Evolutionary conservation across 1,284 basidiomycete genomes (phyloP), one percentile per base, ranked within the genome.

Genomic region (Irpex sp.): DNA sequence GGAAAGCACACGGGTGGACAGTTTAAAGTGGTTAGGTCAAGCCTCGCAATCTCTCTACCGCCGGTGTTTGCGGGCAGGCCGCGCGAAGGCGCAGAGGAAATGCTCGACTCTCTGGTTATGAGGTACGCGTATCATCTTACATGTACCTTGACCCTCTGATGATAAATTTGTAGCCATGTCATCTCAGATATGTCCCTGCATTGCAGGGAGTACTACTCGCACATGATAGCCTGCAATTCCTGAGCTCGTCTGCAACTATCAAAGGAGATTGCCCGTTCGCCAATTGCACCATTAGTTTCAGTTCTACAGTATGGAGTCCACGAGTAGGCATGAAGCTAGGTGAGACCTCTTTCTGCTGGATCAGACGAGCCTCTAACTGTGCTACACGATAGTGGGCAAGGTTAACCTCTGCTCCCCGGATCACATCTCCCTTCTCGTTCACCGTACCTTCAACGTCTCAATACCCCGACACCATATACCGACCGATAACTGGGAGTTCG

Each of bases 381-480:
- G 9, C 56, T 55, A 60, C 33, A 49, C 5, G 68, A 45, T 64
- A 96, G 94, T 84, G 60, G 96, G 95, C 5, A 90, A 86, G 63
- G 86, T 98, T 63, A 96, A 88, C 64, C 81, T 98, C 21, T 95
- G 87, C 62, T 97, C 95, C 1, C 95, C 96, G 0, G 95, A 96
- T 63, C 96, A 98, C 70, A 82, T 99, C 59, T 94, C 95, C 0
- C 80, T 99, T 10, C 89, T 99, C 58, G 82, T 98, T 4, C 93
- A 97, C 69, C 89, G 90, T 59, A 96, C 94, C 6, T 99, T 99
- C 82, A 99, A 99, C 74, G 93, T 94, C 12, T 96, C 94, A 7
- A 98, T 99, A 73, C 94, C 95, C 0, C 86, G 93, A 59, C 85
- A 93, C 69, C 96, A 99, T 74, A 93, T 99, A 69, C 93, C 88